Evolutionary conservation across 345 rosid genomes (phyloP).

Genomic region (Camelina neglecta): DNA sequence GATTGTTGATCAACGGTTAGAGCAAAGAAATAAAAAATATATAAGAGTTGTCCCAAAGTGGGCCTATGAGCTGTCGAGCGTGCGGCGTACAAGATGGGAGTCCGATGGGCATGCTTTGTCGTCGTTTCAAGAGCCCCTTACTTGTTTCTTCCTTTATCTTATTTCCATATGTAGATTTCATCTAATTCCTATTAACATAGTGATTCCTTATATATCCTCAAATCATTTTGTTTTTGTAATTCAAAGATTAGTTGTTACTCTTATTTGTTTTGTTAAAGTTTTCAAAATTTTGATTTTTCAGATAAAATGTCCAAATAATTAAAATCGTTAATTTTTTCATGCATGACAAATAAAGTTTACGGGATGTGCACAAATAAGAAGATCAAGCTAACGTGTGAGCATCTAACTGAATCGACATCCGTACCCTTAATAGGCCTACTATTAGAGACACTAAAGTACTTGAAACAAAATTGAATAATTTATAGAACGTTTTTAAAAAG

Average conservation of each 20-base stretch:
- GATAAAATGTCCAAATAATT: not conserved
- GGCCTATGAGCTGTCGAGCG: constrained; percentile 51
- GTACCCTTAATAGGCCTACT: not conserved
- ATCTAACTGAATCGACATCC: not conserved
- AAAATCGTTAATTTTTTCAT: not conserved
- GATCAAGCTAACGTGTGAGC: not conserved
- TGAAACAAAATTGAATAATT: not conserved
- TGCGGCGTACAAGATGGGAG: constrained; percentile 49
- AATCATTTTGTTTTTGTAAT: constrained; percentile 2
- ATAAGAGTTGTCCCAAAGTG: constrained; percentile 43
- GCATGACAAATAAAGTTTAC: not conserved
- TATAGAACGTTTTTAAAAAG: constrained; percentile 20
- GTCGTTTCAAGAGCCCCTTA: constrained; percentile 41
- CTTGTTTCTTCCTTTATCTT: constrained; percentile 24
- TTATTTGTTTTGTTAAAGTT: not conserved
- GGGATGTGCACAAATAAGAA: not conserved
- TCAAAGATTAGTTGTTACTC: not conserved
- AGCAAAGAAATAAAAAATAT: constrained; percentile 2
- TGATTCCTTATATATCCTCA: constrained; percentile 8
- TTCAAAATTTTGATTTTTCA: not conserved
- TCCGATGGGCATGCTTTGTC: constrained; percentile 54
- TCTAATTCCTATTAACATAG: not conserved
- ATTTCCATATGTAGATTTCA: not conserved
- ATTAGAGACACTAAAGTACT: not conserved
- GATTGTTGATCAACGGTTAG: not conserved